Percentiles rank a stretch among this genome's conserved stretches.
Conservation (phyloP, 208 protist genomes). For the Phytomonas sp. region DNA sequence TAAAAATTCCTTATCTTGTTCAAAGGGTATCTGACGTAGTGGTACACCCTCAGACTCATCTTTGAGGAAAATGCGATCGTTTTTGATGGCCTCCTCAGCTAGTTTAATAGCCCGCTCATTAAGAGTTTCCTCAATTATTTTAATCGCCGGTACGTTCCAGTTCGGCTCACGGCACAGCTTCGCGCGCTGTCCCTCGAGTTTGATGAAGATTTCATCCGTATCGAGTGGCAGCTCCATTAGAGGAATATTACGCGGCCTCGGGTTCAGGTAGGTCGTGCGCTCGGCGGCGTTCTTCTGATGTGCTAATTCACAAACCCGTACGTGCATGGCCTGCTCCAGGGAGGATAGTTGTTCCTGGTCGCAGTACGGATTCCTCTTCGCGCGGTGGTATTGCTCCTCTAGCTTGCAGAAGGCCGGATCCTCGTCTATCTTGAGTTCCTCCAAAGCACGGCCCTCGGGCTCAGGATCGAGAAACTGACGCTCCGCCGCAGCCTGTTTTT, state of each 20-base stretch:
- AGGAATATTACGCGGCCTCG: conserved; percentile 36
- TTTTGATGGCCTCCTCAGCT: conserved; percentile 50
- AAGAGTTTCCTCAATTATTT: conserved; percentile 40
- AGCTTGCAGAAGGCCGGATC: conserved; percentile 56
- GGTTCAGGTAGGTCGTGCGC: conserved; percentile 37
- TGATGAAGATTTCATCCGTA: conserved; percentile 50
- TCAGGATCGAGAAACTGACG: conserved; percentile 57
- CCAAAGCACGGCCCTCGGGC: conserved; percentile 43
- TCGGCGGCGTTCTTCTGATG: conserved; percentile 51
- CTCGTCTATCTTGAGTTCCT: conserved; percentile 40
- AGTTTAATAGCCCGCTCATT: conserved; percentile 57
- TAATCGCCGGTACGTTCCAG: conserved; percentile 32
- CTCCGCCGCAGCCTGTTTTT: conserved; percentile 41
- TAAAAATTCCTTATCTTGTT: conserved; percentile 48
- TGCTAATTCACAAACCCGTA: conserved; percentile 54
- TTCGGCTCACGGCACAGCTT: conserved; percentile 44
- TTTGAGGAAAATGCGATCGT: conserved; percentile 74
- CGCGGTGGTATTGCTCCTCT: conserved; percentile 56
- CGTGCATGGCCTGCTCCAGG: conserved; percentile 67
- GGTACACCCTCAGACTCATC: conserved; percentile 53
- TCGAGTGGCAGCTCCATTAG: conserved; percentile 64
- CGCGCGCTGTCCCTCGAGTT: conserved; percentile 52
- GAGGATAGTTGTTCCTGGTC: conserved; percentile 43
- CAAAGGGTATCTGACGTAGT: conserved; percentile 53
- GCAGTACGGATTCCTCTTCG: conserved; percentile 45